Base-by-base conservation (phyloP, 108 stramenopile species). In the Pseudonitzschia pungens region DNA sequence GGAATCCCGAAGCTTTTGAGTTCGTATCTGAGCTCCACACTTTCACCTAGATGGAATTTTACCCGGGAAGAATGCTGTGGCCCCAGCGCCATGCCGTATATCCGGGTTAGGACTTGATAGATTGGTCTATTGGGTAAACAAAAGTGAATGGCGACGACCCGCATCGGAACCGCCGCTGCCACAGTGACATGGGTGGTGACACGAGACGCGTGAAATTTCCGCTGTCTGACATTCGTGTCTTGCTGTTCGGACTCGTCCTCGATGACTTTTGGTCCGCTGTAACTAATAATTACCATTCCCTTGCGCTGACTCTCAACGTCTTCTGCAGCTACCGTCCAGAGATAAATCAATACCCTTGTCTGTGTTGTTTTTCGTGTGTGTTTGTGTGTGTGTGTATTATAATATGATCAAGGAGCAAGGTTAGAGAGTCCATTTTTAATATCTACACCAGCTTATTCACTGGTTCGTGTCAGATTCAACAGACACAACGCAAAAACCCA, bases 1-100 rank as follows among this genome's bases (percentile, higher is more conserved):
- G 77, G 77, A 67, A 77, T 77, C 32, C 70, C 70, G 31, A 59
- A 70, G 9, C 69, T 71, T 70, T 71, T 51, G 16, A 77, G 53
- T 27, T 48, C 32, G 65, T 77, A 77, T 14, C 64, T 51, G 20
- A 69, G 63, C 66, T 77, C 77, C 15, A 57, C 8, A 7, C 14
- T 16, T 15, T 51, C 22, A 8, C 45, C 45, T 3, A 62, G 20
- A 40, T 62, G 60, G 36, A 62, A 40, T 40, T 10, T 40, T 7
- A 41, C 36, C 15, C 60, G 60, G 26, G 60, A 31, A 2, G 32
- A 31, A 2, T 2, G 40, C 14, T 2, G 40, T 4, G n/a, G 14
- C 9, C 18, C 12, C 16, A 40, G 2, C n/a, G 33, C 32, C 33
- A 36, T 62, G 8, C 32, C 33, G 40, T 40, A 33, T 40, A 62